Evolutionary conservation across 2,329 filamentous ascomycete species (phyloP).

Genomic region (Ophiostoma triangulosporum): DNA sequence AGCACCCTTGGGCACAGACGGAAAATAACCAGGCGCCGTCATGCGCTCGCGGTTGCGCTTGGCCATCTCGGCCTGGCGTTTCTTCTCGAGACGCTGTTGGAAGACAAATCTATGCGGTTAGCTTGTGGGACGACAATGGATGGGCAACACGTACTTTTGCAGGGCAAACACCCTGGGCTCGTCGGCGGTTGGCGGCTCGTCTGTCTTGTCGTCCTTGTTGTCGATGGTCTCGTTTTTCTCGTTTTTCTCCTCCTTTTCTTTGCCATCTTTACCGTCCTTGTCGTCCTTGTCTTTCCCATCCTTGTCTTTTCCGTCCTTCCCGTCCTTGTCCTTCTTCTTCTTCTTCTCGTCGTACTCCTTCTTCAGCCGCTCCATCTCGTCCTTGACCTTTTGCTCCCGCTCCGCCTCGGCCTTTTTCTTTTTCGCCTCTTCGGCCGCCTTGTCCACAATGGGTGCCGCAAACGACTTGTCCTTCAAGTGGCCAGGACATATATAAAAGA

Average conservation of each 20-base stretch:
- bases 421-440: slow-evolving; percentile 49
- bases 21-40: slow-evolving; percentile 67
- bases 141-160: slow-evolving; percentile 46
- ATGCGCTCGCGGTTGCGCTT: slow-evolving; percentile 71
- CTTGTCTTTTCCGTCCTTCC: slow-evolving; percentile 40
- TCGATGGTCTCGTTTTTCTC: slow-evolving; percentile 19
- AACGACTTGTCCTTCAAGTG: slow-evolving; percentile 79
- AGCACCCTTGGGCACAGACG: slow-evolving; percentile 60
- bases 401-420: slow-evolving; percentile 52
- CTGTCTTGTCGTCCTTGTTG: neutral
- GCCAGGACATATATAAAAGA: slow-evolving; percentile 77
- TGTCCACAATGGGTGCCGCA: slow-evolving; percentile 60
- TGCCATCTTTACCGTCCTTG: slow-evolving; percentile 27
- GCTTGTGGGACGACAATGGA: neutral
- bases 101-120: slow-evolving; percentile 55
- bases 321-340: slow-evolving; percentile 53
- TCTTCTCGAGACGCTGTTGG: slow-evolving; percentile 68
- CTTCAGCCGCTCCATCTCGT: slow-evolving; percentile 50
- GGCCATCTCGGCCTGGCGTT: slow-evolving; percentile 63
- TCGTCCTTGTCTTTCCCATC: slow-evolving; percentile 33
- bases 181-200: slow-evolving; percentile 39
- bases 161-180: slow-evolving; percentile 72
- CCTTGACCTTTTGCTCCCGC: slow-evolving; percentile 51
- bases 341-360: slow-evolving; percentile 68
- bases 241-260: slow-evolving; percentile 25